Evolutionary conservation across 2,329 filamentous ascomycete genomes (phyloP).

Genomic region (Peltaster fructicola): DNA sequence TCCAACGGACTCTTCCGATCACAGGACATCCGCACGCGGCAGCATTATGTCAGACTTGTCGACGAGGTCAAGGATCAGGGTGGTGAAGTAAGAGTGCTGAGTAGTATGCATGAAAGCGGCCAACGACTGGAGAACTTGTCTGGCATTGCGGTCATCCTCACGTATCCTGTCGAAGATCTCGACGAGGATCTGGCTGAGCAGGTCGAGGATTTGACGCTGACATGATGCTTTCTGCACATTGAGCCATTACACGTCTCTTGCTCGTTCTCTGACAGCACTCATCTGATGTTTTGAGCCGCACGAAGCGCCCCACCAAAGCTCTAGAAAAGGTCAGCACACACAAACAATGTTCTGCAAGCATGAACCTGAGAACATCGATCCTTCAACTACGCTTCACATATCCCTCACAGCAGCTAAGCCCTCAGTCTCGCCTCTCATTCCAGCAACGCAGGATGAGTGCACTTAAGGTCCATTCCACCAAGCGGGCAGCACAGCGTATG

Average conservation of each 20-base stretch:
- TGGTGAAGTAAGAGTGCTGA: constrained; percentile 75
- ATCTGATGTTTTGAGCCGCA: too few relatives aligned
- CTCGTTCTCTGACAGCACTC: too few relatives aligned
- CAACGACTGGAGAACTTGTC: constrained; percentile 67
- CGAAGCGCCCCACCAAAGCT: too few relatives aligned
- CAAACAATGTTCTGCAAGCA: too few relatives aligned
- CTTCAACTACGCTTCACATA: too few relatives aligned
- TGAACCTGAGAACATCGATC: too few relatives aligned
- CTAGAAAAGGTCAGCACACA: too few relatives aligned
- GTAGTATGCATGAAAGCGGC: constrained; percentile 87
- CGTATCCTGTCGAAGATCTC: constrained; percentile 76
- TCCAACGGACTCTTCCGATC: constrained; percentile 78
- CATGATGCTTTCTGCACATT: constrained; percentile 1
- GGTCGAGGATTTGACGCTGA: constrained; percentile 7
- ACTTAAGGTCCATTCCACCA: too few relatives aligned
- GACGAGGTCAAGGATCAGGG: constrained; percentile 72
- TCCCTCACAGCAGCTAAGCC: too few relatives aligned
- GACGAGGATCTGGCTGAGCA: constrained; percentile 32
- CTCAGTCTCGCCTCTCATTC: too few relatives aligned
- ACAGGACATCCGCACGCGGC: constrained; percentile 57
- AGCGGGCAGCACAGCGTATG: constrained; percentile 27
- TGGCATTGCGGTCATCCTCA: constrained; percentile 76
- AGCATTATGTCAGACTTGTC: constrained; percentile 68
- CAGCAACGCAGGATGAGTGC: too few relatives aligned
- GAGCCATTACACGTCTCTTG: too few relatives aligned